Base-by-base conservation (phyloP, 164 flowering plant species). In the Vitis labrusca region DNA sequence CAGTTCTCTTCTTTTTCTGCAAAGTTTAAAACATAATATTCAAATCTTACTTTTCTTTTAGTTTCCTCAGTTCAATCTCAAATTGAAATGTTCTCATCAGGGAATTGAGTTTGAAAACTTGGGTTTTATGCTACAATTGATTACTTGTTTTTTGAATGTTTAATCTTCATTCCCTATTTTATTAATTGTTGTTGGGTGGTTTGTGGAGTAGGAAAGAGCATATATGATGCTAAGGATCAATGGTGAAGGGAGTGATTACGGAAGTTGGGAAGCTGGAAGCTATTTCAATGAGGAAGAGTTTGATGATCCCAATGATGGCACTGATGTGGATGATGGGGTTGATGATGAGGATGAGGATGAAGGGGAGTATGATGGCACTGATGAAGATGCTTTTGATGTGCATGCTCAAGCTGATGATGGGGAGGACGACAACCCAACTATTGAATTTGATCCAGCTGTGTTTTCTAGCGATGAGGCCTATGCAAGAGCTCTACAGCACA, bases 201-300 rank as follows among this genome's bases (percentile, higher is more conserved):
- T 61, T 58, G 14, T 65, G 64, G 64, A 48, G 19, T 65, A 94
- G 98, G 98, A 94, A 77, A 79, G 94, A 74, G 98, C 98, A 15
- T 91, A 85, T 64, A 85, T 93, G 97, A 87, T 92, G 97, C 77
- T 94, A 52, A 79, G 84, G 59, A 84, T 87, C 90, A 77, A 79
- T 55, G 82, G 74, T 66, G 95, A 80, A 9, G 89, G 80, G 61
- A 85, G 87, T 80, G 89, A 84, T 68, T 83, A 85, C 67, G 92
- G 85, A 63, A 89, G 90, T 77, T 87, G 92, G 79, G 92, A 85
- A 7, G 80, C 74, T 67, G 94, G 88, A 59, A 88, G 91, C 73
- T 85, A 79, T 63, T 19, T 71, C 54, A 77, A 78, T 3, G 85
- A 76, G 47, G 84, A 78, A 17, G 82, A 79, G 68, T 75, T 81